Conservation (phyloP, 2,329 filamentous ascomycete genomes). For the Pleoardoris graminearum region DNA sequence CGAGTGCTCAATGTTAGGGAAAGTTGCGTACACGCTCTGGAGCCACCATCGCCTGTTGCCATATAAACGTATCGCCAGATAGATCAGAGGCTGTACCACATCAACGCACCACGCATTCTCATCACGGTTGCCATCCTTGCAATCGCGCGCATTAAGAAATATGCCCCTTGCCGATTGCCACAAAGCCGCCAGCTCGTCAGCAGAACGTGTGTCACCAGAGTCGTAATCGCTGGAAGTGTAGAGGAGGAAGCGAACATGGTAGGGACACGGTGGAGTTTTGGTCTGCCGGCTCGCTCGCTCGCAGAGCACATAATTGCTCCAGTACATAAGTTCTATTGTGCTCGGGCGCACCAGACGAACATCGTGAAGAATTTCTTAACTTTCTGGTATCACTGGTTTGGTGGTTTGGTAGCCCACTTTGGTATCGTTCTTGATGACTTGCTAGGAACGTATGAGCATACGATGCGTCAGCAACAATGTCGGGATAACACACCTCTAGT, state of each 20-base stretch:
- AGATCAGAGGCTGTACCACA: slow-evolving; percentile 22
- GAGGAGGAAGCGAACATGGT: too few species aligned
- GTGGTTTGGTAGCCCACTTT: slow-evolving; percentile 20
- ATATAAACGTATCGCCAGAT: slow-evolving; percentile 21
- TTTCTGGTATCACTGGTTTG: too few species aligned
- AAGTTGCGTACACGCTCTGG: slow-evolving; percentile 17
- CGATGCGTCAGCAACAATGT: slow-evolving; percentile 1
- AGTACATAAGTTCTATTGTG: too few species aligned
- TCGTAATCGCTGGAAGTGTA: too few species aligned
- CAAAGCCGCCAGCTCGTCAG: slow-evolving; percentile 13
- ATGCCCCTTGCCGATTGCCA: slow-evolving; percentile 18
- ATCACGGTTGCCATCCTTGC: slow-evolving; percentile 18
- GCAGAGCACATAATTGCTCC: too few species aligned
- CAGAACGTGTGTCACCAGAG: slow-evolving; percentile 12
- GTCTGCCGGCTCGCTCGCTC: too few species aligned
- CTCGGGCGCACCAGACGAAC: too few species aligned
- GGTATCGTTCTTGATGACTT: slow-evolving; percentile 17
- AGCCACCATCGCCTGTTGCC: slow-evolving; percentile 19
- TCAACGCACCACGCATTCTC: slow-evolving; percentile 26
- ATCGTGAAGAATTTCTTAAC: too few species aligned
- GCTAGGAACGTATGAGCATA: slow-evolving; percentile 9
- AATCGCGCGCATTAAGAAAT: slow-evolving; percentile 21
- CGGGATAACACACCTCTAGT: slow-evolving; percentile 16
- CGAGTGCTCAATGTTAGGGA: background rate
- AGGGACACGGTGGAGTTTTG: too few species aligned